These are phyloP conservation scores for Oryza australiensis DNA, from an alignment of 176 grass and related monocot species.

Conservation along the genomic window DNA sequence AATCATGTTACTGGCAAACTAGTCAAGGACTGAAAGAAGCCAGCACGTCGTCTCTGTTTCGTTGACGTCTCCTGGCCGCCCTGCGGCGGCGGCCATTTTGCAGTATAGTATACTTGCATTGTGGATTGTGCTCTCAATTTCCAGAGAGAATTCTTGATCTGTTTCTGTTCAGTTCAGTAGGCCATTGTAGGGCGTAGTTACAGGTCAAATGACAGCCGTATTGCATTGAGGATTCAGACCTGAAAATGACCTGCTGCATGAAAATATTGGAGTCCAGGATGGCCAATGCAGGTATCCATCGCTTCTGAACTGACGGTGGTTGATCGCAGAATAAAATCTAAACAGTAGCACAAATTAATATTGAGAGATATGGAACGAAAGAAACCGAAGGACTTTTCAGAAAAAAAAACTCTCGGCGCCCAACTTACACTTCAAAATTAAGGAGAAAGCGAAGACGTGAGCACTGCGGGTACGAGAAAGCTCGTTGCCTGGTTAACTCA, in stretches of 20 bases:
- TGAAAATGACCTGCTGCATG: background rate
- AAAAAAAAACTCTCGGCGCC: no score
- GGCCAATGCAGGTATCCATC: background rate
- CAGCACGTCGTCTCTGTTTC: slow-evolving; percentile 16
- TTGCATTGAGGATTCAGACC: background rate
- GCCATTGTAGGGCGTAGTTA: background rate
- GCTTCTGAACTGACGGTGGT: background rate
- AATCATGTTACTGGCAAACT: no score
- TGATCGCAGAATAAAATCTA: background rate
- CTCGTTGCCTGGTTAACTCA: no score
- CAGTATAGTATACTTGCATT: no score
- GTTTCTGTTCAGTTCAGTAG: background rate
- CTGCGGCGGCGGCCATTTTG: no score
- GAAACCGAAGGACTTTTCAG: no score
- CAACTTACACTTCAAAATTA: no score
- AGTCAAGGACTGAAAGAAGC: background rate
- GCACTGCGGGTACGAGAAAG: no score
- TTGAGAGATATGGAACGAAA: background rate
- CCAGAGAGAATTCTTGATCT: background rate
- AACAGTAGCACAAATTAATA: background rate
- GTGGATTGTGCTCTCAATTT: background rate
- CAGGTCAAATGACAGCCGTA: background rate
- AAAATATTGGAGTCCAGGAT: background rate
- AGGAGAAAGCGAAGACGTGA: no score
- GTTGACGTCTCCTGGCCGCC: slow-evolving; percentile 7